Evolutionary conservation across 352 stramenopile species (phyloP).

Genomic region (Phytophthora cryptogea): DNA sequence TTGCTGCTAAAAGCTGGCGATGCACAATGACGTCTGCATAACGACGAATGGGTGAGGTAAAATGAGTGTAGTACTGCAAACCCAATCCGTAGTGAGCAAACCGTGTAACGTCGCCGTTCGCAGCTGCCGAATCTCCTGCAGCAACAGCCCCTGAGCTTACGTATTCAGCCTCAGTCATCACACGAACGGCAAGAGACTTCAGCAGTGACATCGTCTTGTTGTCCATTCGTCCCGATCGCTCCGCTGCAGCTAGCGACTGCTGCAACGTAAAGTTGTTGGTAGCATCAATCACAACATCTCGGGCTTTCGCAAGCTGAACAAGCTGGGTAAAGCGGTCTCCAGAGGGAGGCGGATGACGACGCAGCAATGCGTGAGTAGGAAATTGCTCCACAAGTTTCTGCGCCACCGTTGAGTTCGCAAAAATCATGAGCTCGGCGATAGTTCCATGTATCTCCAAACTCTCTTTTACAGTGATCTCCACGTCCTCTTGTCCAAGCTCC

Average conservation of each 20-base stretch:
- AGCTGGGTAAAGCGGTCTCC: slow-evolving; percentile 80
- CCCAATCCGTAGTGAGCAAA: slow-evolving; percentile 90
- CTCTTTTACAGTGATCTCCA: slow-evolving; percentile 90
- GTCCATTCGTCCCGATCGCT: slow-evolving; percentile 64
- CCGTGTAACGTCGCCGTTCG: slow-evolving; percentile 53
- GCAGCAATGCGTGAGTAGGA: slow-evolving; percentile 84
- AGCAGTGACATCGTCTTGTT: slow-evolving; percentile 87
- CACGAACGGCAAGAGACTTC: slow-evolving; percentile 92
- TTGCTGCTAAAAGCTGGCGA: slow-evolving; percentile 77
- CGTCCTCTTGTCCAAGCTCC: slow-evolving; percentile 67
- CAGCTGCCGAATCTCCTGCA: slow-evolving; percentile 45
- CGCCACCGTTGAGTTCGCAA: slow-evolving; percentile 91
- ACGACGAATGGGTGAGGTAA: slow-evolving; percentile 91
- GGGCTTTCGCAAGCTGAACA: slow-evolving; percentile 67
- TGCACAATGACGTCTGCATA: slow-evolving; percentile 94
- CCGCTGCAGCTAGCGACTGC: slow-evolving; percentile 65
- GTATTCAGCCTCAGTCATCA: slow-evolving; percentile 96
- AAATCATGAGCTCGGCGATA: slow-evolving; percentile 94
- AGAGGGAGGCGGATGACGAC: slow-evolving; percentile 82
- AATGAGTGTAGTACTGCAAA: slow-evolving; percentile 92
- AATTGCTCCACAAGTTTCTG: slow-evolving; percentile 81
- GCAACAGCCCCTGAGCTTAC: slow-evolving; percentile 70
- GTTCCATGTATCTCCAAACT: slow-evolving; percentile 94
- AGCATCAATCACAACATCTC: slow-evolving; percentile 75
- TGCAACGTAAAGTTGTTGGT: slow-evolving; percentile 86